Base-by-base conservation (phyloP, 1,284 basidiomycete species). In the Serendipita sp. region DNA sequence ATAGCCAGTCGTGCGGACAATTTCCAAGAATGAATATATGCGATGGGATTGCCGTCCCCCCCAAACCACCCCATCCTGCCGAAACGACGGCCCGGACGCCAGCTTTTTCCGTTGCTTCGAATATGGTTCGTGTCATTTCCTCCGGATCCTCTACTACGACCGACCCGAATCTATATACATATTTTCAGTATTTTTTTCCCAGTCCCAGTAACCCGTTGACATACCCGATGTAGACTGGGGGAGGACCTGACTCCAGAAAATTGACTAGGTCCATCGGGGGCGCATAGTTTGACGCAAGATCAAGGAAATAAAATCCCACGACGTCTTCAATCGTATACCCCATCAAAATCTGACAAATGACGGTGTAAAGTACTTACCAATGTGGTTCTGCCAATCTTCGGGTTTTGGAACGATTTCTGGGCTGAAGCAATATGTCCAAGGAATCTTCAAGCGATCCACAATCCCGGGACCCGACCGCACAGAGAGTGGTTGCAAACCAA, bases 1-100 rank as follows among this genome's bases (percentile, higher is more conserved):
- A 87, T 2, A 88, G 74, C 85, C 85, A 88, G 70, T 87, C 84
- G 69, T 87, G 84, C 0, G 84, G 83, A 0, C 86, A 77, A 64
- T 81, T 81, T 10, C 78, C 81, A 12, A 85, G 74, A 44, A 84
- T 81, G 70, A 82, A 82, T 13, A 86, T 74, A 64, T 81, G 76
- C 0, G 77, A 68, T 2, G 81, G 78, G 12, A 82, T 71, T 17
- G 73, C 66, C 6, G 72, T 69, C 2, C 76, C 78, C 2, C 82
- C 82, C 0, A 84, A 71, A 0, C 80, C 79, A 15, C 81, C 81
- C 82, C 83, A 85, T 45, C 82, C 82, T 2, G 82, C 79, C n/a
- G 80, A 82, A 60, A 85, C 77, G 2, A 85, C 71, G 0, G 82
- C 83, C 32, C 83, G 72, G 0, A 81, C 79, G 0, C 79, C 79